Evolutionary conservation across 495 filamentous ascomycete species (phyloP), one percentile per base, ranked within the genome.

Genomic region (Clavariopsis aquatica): DNA sequence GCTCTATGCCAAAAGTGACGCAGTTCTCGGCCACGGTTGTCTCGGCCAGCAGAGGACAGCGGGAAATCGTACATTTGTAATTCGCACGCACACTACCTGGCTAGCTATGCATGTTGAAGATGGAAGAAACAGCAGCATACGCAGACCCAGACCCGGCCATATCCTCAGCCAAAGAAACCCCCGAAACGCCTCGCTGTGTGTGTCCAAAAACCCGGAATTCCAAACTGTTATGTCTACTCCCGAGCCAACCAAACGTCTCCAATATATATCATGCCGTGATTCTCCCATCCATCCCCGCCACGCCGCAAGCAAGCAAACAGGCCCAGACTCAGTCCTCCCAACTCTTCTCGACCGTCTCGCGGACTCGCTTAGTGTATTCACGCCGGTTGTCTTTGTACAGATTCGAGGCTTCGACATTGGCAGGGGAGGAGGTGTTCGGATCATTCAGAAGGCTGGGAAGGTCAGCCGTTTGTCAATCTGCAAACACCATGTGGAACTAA

Each of bases 271-370:
- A 19, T 29, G 55, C 29, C 38, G 38, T 36, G 12, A 38, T 60
- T 46, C 52, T 6, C 22, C 15, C 22, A 8, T 43, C 27, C 31
- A 12, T 26, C 41, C 13, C 38, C 13, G 9, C 45, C 15, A 9
- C 38, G 38, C 15, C 38, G 9, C 38, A 52, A 2, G 12, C 65
- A 2, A n/a, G 3, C 19, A 2, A n/a, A 1, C 19, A 23, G 20
- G 8, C 29, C 53, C 29, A 20, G 15, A 10, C 38, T 69, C 63
- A 78, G 64, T 78, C 93, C 55, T 98, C 93, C 94, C 94, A 98
- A 78, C 93, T 97, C 82, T 96, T 97, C 83, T 98, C 95, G 19
- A 98, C 95, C 0, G 93, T 96, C 78, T 98, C 94, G 46, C 91
- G 82, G 20, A 98, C 94, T 22, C 93, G 84, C 80, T 98, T 98